phyloP scores from a whole-genome alignment of 352 stramenopile species.

The Pythium pyrilobum region DNA sequence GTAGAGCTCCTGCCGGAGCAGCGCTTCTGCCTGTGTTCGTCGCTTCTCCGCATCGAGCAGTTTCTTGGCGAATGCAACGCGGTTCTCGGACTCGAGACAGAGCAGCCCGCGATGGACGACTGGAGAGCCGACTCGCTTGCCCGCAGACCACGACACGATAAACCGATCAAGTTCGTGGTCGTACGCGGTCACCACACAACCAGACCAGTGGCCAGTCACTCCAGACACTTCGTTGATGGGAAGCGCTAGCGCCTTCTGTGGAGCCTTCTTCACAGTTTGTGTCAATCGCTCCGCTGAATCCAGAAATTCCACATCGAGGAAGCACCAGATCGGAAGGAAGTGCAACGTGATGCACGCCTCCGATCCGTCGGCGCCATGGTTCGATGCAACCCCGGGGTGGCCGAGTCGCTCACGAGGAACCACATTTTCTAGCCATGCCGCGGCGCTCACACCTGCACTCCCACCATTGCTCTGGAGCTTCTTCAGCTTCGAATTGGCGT shows the following conservation, averaged over 20 bases:
- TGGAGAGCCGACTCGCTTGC: constrained; percentile 62
- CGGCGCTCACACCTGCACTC: constrained; percentile 16
- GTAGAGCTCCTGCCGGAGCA: constrained; percentile 58
- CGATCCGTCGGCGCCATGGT: neutral
- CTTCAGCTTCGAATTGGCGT: constrained; percentile 6
- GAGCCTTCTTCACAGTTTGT: constrained; percentile 8
- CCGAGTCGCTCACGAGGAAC: constrained; percentile 40
- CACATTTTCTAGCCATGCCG: constrained; percentile 42
- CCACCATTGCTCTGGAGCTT: constrained; percentile 11
- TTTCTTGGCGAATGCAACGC: constrained; percentile 36
- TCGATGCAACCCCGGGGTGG: constrained; percentile 29
- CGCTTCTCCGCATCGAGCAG: constrained; percentile 37
- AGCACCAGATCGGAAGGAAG: constrained; percentile 73
- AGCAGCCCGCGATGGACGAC: constrained; percentile 57
- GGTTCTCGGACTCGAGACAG: constrained; percentile 56
- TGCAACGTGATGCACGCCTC: constrained; percentile 31
- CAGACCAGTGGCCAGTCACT: constrained; percentile 58
- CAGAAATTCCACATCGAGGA: constrained; percentile 45
- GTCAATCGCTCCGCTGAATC: constrained; percentile 1
- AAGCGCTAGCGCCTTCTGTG: constrained; percentile 57
- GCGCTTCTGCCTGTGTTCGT: constrained; percentile 52
- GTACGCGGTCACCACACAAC: constrained; percentile 69
- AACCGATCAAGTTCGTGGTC: constrained; percentile 40
- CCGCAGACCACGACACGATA: constrained; percentile 70
- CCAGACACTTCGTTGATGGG: constrained; percentile 54